Evolutionary conservation across 371 early-diverging fungal genomes (phyloP), one percentile per base, ranked within the genome.

Genomic region (Mucor irregularis): DNA sequence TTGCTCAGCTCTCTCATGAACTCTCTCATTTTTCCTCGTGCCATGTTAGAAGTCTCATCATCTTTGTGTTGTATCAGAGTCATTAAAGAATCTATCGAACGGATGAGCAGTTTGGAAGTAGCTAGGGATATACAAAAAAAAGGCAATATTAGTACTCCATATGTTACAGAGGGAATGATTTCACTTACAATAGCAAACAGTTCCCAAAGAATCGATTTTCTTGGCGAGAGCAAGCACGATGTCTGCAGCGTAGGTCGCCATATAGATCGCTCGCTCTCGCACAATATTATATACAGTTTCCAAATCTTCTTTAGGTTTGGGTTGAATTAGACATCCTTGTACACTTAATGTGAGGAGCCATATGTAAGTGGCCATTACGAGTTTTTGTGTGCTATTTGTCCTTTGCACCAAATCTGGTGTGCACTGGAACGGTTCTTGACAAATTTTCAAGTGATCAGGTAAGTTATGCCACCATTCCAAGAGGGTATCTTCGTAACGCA

Each of bases 391-490:
- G 8, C 55, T 43, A 10, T 44, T 44, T 8, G 55, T 55, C 6
- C 5, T 16, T 22, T 55, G 30, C 14, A 64, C 34, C 6, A 49
- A 14, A 17, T 55, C 59, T 25, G 44, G 37, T 19, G 59, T 58
- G 8, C 54, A 38, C 33, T 51, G 24, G 10, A 45, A 55, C 1
- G 59, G 59, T 4, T 49, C 50, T 24, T 8, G 21, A 13, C 43
- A 35, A 6, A 64, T 40, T 29, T 51, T 64, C 5, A 59, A 26
- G 2, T 59, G 13, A 3, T 51, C 55, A 0, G 64, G 64, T 11
- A 59, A 24, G 1, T 45, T 51, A 6, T 51, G 49, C 64, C 64
- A 64, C 64, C 64, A 64, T 4, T 55, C 52, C 2, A 42, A 2
- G 0, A 55, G 43, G 1, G 34, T n/a, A 0, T 46, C 53, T 30